These are phyloP conservation scores for Aspergillus quadricinctus DNA, from an alignment of 2,329 filamentous ascomycete species.

Conservation along the genomic window DNA sequence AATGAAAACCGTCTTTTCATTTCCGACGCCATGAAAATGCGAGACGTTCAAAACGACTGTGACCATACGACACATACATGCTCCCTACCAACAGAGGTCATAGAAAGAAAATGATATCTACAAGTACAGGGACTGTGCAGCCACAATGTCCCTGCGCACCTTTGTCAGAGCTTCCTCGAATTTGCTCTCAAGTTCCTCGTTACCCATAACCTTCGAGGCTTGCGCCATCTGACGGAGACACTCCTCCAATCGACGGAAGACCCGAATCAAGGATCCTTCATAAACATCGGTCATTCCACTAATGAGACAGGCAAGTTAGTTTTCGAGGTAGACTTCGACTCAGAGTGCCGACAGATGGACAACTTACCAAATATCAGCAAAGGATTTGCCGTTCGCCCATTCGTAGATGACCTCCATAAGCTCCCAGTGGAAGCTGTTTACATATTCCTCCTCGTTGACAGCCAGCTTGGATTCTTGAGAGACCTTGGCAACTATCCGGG, in stretches of 20 bases:
- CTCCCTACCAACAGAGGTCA: neutral
- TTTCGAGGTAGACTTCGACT: neutral
- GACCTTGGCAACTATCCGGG: constrained; percentile 84
- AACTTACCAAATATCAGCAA: constrained; percentile 90
- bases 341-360: constrained; percentile 3
- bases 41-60: constrained; percentile 11
- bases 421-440: constrained; percentile 84
- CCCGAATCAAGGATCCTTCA: constrained; percentile 90
- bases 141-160: constrained; percentile 89
- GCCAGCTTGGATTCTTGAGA: constrained; percentile 90
- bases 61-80: neutral
- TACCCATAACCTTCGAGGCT: constrained; percentile 96
- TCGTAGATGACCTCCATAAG: constrained; percentile 94
- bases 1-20: constrained; percentile 5
- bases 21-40: constrained; percentile 21
- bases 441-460: constrained; percentile 92
- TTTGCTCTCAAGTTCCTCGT: constrained; percentile 84
- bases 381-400: constrained; percentile 86
- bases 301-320: constrained; percentile 10
- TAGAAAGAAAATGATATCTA: constrained; percentile 41
- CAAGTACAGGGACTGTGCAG: constrained; percentile 88
- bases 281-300: constrained; percentile 99
- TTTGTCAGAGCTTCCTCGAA: constrained; percentile 83
- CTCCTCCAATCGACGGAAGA: constrained; percentile 94
- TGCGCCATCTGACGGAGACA: constrained; percentile 91